Conservation (phyloP, 257 asterid species). For the Cinchona pubescens region DNA sequence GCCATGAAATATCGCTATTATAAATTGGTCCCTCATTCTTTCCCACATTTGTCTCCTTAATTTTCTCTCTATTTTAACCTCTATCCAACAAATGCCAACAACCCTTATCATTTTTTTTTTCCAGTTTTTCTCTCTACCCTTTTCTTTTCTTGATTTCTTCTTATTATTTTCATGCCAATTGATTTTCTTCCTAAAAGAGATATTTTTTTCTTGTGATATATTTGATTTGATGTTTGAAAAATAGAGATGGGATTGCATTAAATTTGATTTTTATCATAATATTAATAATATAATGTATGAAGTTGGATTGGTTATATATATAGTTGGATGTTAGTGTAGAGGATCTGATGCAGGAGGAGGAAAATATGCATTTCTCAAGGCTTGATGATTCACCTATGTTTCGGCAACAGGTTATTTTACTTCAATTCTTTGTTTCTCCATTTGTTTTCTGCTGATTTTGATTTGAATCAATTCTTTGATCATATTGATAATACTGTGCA, state of each 20-base stretch:
- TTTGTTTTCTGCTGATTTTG: background rate
- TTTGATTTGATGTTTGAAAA: background rate
- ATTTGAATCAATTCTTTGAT: background rate
- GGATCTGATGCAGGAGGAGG: slow-evolving; percentile 58
- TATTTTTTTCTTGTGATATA: background rate
- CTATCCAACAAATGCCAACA: slow-evolving; percentile 18
- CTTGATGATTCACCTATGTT: slow-evolving; percentile 98
- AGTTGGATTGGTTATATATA: slow-evolving; percentile 5
- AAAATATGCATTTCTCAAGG: slow-evolving; percentile 58
- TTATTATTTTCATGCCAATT: background rate
- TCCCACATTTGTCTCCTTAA: slow-evolving; percentile 47
- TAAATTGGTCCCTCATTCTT: slow-evolving; percentile 34
- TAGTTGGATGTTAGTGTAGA: slow-evolving; percentile 22
- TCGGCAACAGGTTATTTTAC: slow-evolving; percentile 85
- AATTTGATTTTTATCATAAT: slow-evolving; percentile 8
- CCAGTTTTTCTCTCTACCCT: background rate
- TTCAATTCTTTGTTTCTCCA: background rate
- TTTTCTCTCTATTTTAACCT: slow-evolving; percentile 38
- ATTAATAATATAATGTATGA: slow-evolving; percentile 3
- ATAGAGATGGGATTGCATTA: slow-evolving; percentile 11
- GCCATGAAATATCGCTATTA: slow-evolving; percentile 55
- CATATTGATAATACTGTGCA: background rate
- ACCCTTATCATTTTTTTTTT: slow-evolving; percentile 5
- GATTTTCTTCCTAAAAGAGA: background rate
- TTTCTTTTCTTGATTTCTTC: background rate